A percentile compares a stretch with the other conserved stretches of the same genome.
These are phyloP conservation scores for Nematodospora anomalae DNA, from an alignment of 1,139 yeast genomes.

Conservation along the genomic window DNA sequence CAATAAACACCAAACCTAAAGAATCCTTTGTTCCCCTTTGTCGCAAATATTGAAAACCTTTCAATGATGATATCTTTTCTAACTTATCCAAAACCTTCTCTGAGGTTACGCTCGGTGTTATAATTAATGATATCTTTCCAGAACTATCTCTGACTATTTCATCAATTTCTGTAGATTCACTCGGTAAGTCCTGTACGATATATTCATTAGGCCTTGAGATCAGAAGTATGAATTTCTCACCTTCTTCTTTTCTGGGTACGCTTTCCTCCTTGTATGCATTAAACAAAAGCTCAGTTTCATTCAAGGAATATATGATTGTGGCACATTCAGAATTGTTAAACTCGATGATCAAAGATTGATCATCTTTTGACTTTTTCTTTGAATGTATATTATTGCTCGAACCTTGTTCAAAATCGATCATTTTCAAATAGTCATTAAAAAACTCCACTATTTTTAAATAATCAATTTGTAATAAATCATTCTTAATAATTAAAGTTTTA, in stretches of 20 bases:
- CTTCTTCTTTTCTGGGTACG: conserved; percentile 12
- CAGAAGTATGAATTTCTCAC: conserved; percentile 13
- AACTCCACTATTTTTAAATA: conserved; percentile 42
- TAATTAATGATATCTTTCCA: conserved; percentile 31
- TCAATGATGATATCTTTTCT: conserved; percentile 23
- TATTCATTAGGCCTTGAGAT: conserved; percentile 61
- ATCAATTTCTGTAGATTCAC: conserved; percentile 18
- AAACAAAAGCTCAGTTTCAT: conserved; percentile 34
- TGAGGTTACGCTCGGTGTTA: conserved; percentile 28
- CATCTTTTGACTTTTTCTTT: conserved; percentile 37
- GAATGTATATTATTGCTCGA: conserved; percentile 30
- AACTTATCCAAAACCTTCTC: conserved; percentile 28
- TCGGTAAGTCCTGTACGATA: conserved; percentile 39
- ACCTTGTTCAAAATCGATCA: conserved; percentile 35
- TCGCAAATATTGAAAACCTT: conserved; percentile 32
- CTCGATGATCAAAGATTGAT: conserved; percentile 47
- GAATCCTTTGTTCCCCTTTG: conserved; percentile 40
- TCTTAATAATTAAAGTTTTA: conserved; percentile 48
- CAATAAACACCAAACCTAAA: conserved; percentile 42
- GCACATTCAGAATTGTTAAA: conserved; percentile 57
- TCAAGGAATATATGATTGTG: conserved; percentile 54
- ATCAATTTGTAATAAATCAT: conserved; percentile 43
- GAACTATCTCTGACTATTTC: conserved; percentile 37
- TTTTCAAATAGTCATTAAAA: conserved; percentile 41
- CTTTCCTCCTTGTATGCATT: conserved; percentile 28